Conservation (phyloP, 768 basidiomycete species). For the Suillus tomentosus region DNA sequence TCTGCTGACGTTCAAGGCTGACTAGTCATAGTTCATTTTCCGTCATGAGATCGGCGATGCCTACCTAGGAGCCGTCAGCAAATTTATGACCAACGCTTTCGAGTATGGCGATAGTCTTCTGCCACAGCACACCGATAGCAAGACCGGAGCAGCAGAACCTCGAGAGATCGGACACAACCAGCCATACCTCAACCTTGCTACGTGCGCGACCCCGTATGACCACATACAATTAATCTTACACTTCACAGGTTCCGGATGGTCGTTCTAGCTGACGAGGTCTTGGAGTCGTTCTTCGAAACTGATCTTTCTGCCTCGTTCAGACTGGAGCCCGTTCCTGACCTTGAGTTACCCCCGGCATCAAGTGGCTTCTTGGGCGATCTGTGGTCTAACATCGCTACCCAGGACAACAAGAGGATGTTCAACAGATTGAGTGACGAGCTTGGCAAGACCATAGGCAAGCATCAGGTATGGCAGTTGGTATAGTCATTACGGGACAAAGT, state of each 20-base stretch:
- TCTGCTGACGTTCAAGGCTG: constrained; percentile 13
- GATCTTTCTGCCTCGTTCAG: constrained; percentile 90
- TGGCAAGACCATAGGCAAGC: constrained; percentile 91
- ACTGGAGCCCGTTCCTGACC: constrained; percentile 68
- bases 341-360: constrained; percentile 60
- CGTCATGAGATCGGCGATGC: constrained; percentile 95
- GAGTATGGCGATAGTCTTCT: constrained; percentile 97
- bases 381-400: constrained; percentile 87
- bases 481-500: neutral
- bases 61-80: constrained; percentile 93
- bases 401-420: constrained; percentile 92
- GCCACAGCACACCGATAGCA: constrained; percentile 40
- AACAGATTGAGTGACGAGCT: constrained; percentile 93
- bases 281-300: constrained; percentile 95
- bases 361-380: constrained; percentile 77
- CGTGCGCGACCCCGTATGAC: constrained; percentile 45
- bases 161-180: constrained; percentile 69
- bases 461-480: constrained; percentile 56
- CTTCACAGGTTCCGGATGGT: constrained; percentile 93
- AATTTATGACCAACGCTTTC: constrained; percentile 98
- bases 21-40: constrained; percentile 85
- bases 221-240: constrained; percentile 11
- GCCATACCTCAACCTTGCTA: constrained; percentile 91
- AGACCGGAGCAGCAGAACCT: constrained; percentile 43
- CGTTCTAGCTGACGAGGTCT: constrained; percentile 91